Conservation (phyloP, 352 stramenopile genomes). For the Phytopythium cucurbitacearum region DNA sequence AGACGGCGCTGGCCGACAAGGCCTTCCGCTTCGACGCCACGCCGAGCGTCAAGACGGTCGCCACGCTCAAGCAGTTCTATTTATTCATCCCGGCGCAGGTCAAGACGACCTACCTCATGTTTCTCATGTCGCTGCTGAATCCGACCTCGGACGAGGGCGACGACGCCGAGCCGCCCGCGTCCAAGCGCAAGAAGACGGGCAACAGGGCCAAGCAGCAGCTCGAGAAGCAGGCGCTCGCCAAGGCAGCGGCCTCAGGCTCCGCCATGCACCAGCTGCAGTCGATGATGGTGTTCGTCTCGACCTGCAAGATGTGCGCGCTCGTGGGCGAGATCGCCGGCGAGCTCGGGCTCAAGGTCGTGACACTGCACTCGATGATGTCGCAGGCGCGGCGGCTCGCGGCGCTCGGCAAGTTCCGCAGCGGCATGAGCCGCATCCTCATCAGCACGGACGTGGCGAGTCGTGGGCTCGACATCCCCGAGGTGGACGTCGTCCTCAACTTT, state of each 20-base stretch:
- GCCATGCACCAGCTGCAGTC: constrained; percentile 46
- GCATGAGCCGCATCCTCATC: constrained; percentile 91
- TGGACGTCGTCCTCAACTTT: constrained; percentile 97
- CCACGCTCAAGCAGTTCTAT: constrained; percentile 95
- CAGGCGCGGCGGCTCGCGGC: constrained; percentile 93
- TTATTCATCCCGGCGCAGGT: constrained; percentile 97
- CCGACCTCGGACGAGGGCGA: constrained; percentile 60
- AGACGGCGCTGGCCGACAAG: constrained; percentile 52
- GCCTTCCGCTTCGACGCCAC: constrained; percentile 74
- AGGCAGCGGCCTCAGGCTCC: constrained; percentile 9
- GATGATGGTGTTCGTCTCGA: constrained; percentile 97
- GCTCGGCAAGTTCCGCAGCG: constrained; percentile 97
- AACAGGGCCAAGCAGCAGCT: constrained; percentile 29
- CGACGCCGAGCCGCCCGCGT: constrained; percentile 17
- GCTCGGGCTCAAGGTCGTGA: constrained; percentile 91
- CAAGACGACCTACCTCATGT: constrained; percentile 95
- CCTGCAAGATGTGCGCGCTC: constrained; percentile 93
- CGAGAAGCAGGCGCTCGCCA: constrained; percentile 10
- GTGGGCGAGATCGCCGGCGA: constrained; percentile 93
- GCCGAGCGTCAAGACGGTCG: constrained; percentile 85
- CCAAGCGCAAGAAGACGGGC: constrained; percentile 20
- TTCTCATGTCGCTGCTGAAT: constrained; percentile 68
- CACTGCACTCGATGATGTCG: constrained; percentile 94
- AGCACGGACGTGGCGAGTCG: constrained; percentile 96
- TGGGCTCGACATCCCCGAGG: constrained; percentile 95